Conservation (phyloP, 495 filamentous ascomycete genomes). For the Wilcoxina mikolae region DNA sequence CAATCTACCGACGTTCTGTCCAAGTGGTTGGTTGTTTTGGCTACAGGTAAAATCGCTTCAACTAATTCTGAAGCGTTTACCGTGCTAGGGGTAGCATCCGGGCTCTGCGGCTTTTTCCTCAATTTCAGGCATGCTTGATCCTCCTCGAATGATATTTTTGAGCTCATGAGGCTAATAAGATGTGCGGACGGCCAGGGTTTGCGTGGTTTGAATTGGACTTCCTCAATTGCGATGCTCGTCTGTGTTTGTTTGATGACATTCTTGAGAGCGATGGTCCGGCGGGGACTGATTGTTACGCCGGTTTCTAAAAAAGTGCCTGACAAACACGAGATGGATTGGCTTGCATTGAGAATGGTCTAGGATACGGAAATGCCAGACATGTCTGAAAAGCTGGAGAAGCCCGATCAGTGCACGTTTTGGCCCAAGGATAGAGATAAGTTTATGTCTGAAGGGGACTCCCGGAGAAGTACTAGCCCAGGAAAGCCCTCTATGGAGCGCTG, state of each 20-base stretch:
- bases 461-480: no score
- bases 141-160: no score
- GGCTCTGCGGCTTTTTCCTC: constrained; percentile 19
- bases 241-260: constrained; percentile 8
- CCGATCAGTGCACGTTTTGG: background rate
- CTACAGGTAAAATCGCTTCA: constrained; percentile 31
- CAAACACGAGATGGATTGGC: constrained; percentile 16
- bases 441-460: no score
- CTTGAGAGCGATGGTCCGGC: constrained; percentile 6
- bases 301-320: background rate
- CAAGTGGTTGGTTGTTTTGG: background rate
- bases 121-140: no score
- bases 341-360: constrained; percentile 1
- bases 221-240: constrained; percentile 9
- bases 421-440: background rate
- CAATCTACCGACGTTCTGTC: background rate
- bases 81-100: constrained; percentile 19
- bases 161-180: no score
- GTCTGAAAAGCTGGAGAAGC: background rate
- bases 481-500: no score
- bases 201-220: constrained; percentile 28
- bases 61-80: constrained; percentile 38
- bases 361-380: background rate
- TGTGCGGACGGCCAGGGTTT: no score
- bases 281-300: constrained; percentile 2